Evolutionary conservation across 1,284 basidiomycete genomes (phyloP).

Genomic region (Ustilago shanxiensis): DNA sequence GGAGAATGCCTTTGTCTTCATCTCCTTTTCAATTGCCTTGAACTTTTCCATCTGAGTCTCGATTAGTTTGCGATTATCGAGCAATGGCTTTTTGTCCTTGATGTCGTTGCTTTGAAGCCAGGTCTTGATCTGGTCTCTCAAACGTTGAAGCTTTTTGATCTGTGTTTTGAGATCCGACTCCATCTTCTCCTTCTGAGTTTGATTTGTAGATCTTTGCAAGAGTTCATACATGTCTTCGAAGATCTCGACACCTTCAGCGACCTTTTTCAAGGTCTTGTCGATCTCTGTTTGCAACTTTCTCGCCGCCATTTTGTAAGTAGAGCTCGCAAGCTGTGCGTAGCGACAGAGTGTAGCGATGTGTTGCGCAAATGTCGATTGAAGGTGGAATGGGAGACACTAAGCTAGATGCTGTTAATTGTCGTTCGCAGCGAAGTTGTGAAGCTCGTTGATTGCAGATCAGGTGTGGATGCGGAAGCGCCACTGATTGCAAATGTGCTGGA

Average conservation of each 20-base stretch:
- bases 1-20: slow-evolving; percentile 99
- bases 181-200: slow-evolving; percentile 70
- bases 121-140: slow-evolving; percentile 99
- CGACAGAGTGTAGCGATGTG: not conserved
- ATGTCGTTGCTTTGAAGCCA: slow-evolving; percentile 99
- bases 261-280: slow-evolving; percentile 69
- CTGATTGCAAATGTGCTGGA: not conserved
- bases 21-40: slow-evolving; percentile 99
- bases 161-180: slow-evolving; percentile 70
- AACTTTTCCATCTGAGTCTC: slow-evolving; percentile 99
- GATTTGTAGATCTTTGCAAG: slow-evolving; percentile 66
- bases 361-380: not conserved
- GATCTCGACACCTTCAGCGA: slow-evolving; percentile 69
- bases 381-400: not conserved
- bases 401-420: not conserved
- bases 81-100: slow-evolving; percentile 94
- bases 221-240: slow-evolving; percentile 70
- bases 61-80: slow-evolving; percentile 94
- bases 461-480: not conserved
- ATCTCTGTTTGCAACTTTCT: slow-evolving; percentile 69
- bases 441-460: too few relatives aligned
- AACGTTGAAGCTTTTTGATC: slow-evolving; percentile 93
- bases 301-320: slow-evolving; percentile 61
- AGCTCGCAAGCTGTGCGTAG: slow-evolving; percentile 31
- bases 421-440: not conserved